Evolutionary conservation across 2,329 filamentous ascomycete genomes (phyloP).

Genomic region (Aspergillus sp.): DNA sequence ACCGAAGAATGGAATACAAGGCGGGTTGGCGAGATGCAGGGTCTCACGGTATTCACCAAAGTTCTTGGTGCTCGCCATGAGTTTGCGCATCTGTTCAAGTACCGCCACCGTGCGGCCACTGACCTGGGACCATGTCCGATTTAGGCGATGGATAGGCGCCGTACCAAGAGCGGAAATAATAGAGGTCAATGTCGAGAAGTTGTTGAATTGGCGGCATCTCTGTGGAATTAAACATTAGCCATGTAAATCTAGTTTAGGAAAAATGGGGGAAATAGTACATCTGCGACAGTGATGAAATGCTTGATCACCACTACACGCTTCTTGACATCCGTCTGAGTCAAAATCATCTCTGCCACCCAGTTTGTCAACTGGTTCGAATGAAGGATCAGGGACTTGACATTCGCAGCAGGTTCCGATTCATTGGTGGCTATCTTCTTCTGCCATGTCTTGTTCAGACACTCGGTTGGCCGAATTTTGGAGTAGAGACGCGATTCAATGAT

Average conservation of each 20-base stretch:
- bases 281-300: constrained; percentile 92
- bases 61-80: constrained; percentile 97
- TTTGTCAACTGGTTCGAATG: constrained; percentile 99
- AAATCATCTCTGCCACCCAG: constrained; percentile 98
- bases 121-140: constrained; percentile 89
- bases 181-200: constrained; percentile 93
- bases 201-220: constrained; percentile 92
- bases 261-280: constrained; percentile 49
- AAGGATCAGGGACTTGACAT: constrained; percentile 91
- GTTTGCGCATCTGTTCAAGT: constrained; percentile 80
- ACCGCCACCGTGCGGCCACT: constrained; percentile 72
- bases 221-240: constrained; percentile 30
- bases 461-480: constrained; percentile 88
- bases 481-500: constrained; percentile 94
- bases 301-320: constrained; percentile 96
- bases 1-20: constrained; percentile 98
- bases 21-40: constrained; percentile 84
- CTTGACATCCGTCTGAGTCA: constrained; percentile 89
- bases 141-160: constrained; percentile 86
- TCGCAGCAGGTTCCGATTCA: constrained; percentile 71
- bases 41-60: constrained; percentile 95
- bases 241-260: neutral
- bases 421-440: constrained; percentile 78
- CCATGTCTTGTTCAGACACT: constrained; percentile 98
- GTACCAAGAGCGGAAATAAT: constrained; percentile 95